These are phyloP conservation scores for Plantago ovata DNA, from an alignment of 257 asterid species.

Conservation along the genomic window DNA sequence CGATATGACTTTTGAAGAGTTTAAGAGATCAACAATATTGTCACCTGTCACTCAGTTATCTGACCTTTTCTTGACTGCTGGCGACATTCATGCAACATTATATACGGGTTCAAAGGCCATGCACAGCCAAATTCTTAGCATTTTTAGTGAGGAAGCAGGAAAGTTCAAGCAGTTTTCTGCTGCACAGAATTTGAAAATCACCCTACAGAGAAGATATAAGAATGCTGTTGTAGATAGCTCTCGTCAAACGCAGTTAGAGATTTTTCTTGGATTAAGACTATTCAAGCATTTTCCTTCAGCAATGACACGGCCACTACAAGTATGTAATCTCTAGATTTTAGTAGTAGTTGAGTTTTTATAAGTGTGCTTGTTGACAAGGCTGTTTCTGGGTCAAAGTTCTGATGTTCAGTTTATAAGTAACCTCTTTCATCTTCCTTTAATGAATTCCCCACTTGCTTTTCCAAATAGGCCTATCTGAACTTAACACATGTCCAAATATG, in stretches of 20 bases:
- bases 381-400: neutral
- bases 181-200: constrained; percentile 94
- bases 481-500: no score
- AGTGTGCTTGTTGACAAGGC: constrained; percentile 16
- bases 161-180: constrained; percentile 97
- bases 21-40: constrained; percentile 89
- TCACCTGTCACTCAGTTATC: constrained; percentile 84
- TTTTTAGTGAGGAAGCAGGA: constrained; percentile 89
- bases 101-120: constrained; percentile 98
- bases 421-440: no score
- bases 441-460: no score
- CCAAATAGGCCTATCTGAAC: no score
- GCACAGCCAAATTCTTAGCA: constrained; percentile 99
- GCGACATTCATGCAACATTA: constrained; percentile 92
- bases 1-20: constrained; percentile 96
- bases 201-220: constrained; percentile 93
- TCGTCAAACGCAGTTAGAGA: constrained; percentile 95
- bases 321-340: constrained; percentile 39
- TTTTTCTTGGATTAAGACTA: constrained; percentile 84
- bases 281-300: constrained; percentile 94
- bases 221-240: constrained; percentile 95
- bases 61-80: constrained; percentile 84
- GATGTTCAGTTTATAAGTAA: no score
- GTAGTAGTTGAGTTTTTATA: constrained; percentile 17
- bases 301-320: constrained; percentile 64